These are phyloP conservation scores for Ensete glaucum DNA, from an alignment of 176 grass and related monocot genomes.

Conservation along the genomic window DNA sequence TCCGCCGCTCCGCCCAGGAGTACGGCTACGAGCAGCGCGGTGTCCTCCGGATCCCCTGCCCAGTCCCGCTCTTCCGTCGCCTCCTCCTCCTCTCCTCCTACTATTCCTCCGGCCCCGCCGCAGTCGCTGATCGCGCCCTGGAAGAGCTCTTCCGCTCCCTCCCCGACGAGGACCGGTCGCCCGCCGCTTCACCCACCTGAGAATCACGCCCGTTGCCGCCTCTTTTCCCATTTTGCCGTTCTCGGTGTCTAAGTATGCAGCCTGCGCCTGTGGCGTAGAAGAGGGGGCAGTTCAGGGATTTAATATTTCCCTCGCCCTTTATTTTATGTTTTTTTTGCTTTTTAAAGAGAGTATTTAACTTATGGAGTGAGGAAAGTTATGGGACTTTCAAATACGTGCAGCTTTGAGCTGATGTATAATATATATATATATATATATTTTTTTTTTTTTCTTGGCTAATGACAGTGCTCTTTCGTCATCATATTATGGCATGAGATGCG, in stretches of 20 bases:
- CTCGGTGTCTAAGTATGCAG: neutral
- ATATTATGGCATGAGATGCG: neutral
- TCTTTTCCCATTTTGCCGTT: constrained; percentile 1
- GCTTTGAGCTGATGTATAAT: neutral
- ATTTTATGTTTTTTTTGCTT: neutral
- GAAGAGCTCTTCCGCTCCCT: constrained; percentile 12
- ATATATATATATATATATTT: neutral
- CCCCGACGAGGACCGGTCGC: neutral
- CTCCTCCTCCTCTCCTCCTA: constrained; percentile 11
- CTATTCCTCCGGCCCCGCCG: neutral
- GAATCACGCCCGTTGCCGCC: too few species aligned
- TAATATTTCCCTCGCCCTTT: neutral
- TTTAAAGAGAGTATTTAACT: neutral
- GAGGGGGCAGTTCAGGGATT: neutral
- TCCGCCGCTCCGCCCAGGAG: constrained; percentile 19
- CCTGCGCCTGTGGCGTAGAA: neutral
- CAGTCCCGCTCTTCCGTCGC: constrained; percentile 12
- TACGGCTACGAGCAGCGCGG: constrained; percentile 23
- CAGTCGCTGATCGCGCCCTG: neutral
- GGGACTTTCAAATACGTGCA: neutral
- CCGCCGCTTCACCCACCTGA: neutral
- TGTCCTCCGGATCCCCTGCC: constrained; percentile 14
- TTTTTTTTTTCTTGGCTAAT: neutral
- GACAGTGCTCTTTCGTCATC: neutral
- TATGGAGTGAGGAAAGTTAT: neutral